Base-by-base conservation (phyloP, 805 yeast species). In the Nematodospora valgi region DNA sequence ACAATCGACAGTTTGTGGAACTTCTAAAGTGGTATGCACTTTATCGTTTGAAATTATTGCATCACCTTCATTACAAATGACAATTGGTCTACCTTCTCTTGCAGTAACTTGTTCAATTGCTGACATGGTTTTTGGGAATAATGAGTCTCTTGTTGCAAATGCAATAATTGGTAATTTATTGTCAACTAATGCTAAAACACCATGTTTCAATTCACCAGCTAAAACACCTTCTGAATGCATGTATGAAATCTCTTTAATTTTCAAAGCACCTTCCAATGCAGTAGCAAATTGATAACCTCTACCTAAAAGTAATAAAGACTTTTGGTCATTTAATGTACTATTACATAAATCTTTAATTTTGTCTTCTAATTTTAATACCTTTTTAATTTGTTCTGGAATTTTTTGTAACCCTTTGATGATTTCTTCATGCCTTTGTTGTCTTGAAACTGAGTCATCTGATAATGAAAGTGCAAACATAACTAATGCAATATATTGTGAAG, bases 211-310 rank as follows among this genome's bases (percentile, higher is more conserved):
- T 68, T 93, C 99, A 62, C 98, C 99, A 15, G 99, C 98, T 47
- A 93, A 79, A 35, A 93, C 96, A 71, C 98, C 99, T 70, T 93
- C 99, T 14, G 97, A 87, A 62, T 93, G 99, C 87, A 93, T 93
- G 63, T 93, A 93, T 3, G 98, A 91, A 44, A 93, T 93, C 65
- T 93, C 99, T 69, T 93, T 93, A 59, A 93, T 91, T 70, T 93
- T 93, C 55, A 93, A 77, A 9, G 99, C 98, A 58, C 98, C 98
- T 68, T 93, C 99, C 52, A 93, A 74, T 16, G 98, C 98, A 45
- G 96, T 82, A 10, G 99, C 98, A 62, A 75, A 82, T 68, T 93
- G 98, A 68, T 86, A 89, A 35, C 99, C 99, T 68, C 99, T 85
- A 42, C 99, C 99, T 46, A 93, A 76, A 51, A 93, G 74, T 54